Percentiles rank a stretch among this genome's conserved stretches.
Conservation (phyloP, 257 asterid species). For the Nicotiana knightiana region DNA sequence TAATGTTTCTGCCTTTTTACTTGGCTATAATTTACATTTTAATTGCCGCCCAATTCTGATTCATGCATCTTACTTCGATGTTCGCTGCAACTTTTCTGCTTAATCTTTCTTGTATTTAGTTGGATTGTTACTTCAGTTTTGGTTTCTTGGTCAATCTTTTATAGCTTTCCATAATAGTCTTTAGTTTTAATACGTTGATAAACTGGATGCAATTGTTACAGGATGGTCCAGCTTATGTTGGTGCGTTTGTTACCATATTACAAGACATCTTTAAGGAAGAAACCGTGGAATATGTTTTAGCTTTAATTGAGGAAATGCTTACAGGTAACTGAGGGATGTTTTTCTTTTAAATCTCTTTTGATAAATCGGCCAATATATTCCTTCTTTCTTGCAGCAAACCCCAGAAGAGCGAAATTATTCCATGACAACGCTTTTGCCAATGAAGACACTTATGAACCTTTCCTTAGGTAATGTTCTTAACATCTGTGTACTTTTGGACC, state of each 20-base stretch:
- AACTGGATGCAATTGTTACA: constrained; percentile 28
- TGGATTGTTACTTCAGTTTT: background rate
- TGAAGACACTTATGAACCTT: constrained; percentile 79
- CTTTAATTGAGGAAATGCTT: constrained; percentile 81
- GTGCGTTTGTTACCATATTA: constrained; percentile 69
- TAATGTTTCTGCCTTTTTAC: constrained; percentile 21
- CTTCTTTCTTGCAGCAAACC: constrained; percentile 51
- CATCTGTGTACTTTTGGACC: constrained; percentile 6
- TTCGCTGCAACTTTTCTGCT: background rate
- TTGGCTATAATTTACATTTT: background rate
- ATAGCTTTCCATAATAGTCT: background rate
- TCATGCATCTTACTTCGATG: constrained; percentile 2
- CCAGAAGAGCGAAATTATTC: constrained; percentile 70
- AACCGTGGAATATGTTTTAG: constrained; percentile 81
- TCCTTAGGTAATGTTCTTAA: constrained; percentile 48
- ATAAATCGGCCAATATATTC: constrained; percentile 12
- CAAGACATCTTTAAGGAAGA: constrained; percentile 82
- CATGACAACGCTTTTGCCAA: constrained; percentile 58
- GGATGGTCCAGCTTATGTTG: constrained; percentile 90
- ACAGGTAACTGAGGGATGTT: constrained; percentile 37
- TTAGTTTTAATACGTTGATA: background rate
- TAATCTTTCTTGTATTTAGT: background rate
- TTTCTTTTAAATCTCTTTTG: background rate
- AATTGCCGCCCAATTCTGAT: background rate
- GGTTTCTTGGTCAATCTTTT: background rate